Base-by-base conservation (phyloP, 2,329 filamentous ascomycete species). In the Alternaria tenuissima region DNA sequence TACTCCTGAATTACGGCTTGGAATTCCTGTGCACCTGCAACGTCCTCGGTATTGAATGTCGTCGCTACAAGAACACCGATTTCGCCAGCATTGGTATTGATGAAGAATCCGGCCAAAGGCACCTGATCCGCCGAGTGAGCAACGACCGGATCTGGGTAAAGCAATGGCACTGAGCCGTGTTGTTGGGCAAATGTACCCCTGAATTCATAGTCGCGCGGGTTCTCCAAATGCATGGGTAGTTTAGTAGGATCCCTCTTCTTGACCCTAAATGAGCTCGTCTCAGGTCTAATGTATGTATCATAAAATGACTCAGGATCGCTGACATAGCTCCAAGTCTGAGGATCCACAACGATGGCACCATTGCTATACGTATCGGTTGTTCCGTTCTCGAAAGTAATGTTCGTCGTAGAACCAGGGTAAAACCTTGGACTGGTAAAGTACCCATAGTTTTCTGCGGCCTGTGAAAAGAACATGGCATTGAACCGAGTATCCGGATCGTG, bases 71-170 rank as follows among this genome's bases (percentile, higher is more conserved):
- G 73, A 5, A 85, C 80, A n/a, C 79, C 83, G 14, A 82, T 73
- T 55, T 84, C 80, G n/a, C 79, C 72, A 0, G 78, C 71, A 5
- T 62, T 69, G 0, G 75, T 71, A 9, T 81, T 74, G 32, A 83
- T 75, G 62, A 82, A 84, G 72, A 83, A 85, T 3, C 83, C 83
- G 4, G 78, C 76, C 14, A 83, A 72, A 1, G 75, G 71, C 28
- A 79, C 75, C 7, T 70, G 61, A 0, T 65, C 55, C 14, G 73
- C 63, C 3, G 68, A 68, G 60, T 77, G 75, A 32, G 75, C 64
- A n/a, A 80, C 63, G 2, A 77, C 67, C 0, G 81, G 73, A 4
- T 70, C 56, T 0, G 81, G 81, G 53, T 80, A 83, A 12, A 57
- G 55, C 8, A 61, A 22, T 5, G 76, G 76, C 7, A 72, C 68